A percentile compares a stretch with the other conserved stretches of the same genome.
Conservation (phyloP, 441 rosid genomes). For the Hura crepitans region DNA sequence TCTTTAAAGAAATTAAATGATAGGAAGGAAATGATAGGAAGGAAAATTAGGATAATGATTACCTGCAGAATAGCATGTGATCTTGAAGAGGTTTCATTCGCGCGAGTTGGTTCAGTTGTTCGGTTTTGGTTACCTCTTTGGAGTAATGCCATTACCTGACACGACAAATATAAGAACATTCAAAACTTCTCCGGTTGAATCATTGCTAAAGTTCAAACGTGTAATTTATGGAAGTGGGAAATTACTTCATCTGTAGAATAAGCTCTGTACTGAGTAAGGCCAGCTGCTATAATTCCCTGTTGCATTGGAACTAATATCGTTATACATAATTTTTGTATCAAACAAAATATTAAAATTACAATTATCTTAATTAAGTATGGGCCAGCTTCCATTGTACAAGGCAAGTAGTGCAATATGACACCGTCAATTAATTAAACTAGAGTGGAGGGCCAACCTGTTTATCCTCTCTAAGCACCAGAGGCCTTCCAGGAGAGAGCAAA, state of each 20-base stretch:
- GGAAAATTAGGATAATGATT: background rate
- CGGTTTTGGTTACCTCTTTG: slow-evolving; percentile 88
- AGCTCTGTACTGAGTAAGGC: slow-evolving; percentile 89
- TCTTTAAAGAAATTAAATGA: background rate
- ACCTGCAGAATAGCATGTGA: slow-evolving; percentile 96
- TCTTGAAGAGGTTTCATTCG: slow-evolving; percentile 89
- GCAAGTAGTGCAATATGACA: background rate
- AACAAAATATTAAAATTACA: background rate
- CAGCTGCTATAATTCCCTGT: slow-evolving; percentile 88
- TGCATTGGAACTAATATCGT: slow-evolving; percentile 19
- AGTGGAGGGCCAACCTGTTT: slow-evolving; percentile 51
- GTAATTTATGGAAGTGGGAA: slow-evolving; percentile 12
- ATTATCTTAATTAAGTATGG: background rate
- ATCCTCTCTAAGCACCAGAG: slow-evolving; percentile 88
- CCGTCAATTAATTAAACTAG: background rate
- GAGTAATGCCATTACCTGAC: slow-evolving; percentile 84
- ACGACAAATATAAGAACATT: slow-evolving; percentile 20
- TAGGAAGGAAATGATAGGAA: background rate
- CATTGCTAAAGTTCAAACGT: slow-evolving; percentile 1
- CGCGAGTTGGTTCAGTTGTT: slow-evolving; percentile 92
- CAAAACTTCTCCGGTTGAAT: slow-evolving; percentile 8
- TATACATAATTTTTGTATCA: background rate
- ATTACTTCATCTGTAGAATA: slow-evolving; percentile 88
- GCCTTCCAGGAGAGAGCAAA: slow-evolving; percentile 94
- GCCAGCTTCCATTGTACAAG: background rate